Conservation (phyloP, 2,329 filamentous ascomycete species). For the Zymoseptoria brevis region DNA sequence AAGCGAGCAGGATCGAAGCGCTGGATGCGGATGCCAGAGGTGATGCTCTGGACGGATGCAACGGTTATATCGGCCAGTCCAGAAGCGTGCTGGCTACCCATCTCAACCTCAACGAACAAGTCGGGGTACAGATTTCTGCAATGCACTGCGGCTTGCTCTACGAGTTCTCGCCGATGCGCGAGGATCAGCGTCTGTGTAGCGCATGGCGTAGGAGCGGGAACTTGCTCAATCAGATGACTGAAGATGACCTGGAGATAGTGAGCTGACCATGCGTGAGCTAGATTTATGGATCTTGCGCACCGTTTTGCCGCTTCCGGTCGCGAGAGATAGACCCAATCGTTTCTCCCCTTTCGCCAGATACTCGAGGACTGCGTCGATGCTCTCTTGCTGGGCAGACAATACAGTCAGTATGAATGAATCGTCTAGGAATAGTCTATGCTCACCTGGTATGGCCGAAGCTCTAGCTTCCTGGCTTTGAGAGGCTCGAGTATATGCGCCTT, state of each 20-base stretch:
- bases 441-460: constrained; percentile 60
- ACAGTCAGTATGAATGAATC: background rate
- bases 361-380: constrained; percentile 67
- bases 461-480: constrained; percentile 2
- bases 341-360: constrained; percentile 63
- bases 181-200: constrained; percentile 79
- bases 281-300: constrained; percentile 36
- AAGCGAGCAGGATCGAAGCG: constrained; percentile 76
- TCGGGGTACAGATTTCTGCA: constrained; percentile 72
- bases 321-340: constrained; percentile 72
- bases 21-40: constrained; percentile 62
- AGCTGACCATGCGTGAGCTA: background rate
- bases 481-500: background rate
- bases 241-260: constrained; percentile 65
- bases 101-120: constrained; percentile 81
- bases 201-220: constrained; percentile 48
- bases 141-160: constrained; percentile 86
- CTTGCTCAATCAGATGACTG: constrained; percentile 80
- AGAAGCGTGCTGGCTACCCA: constrained; percentile 69
- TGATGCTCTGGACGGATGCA: constrained; percentile 80
- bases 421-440: background rate
- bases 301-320: constrained; percentile 83
- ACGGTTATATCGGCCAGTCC: constrained; percentile 87
- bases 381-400: constrained; percentile 61
- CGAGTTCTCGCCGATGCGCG: constrained; percentile 84